These are phyloP conservation scores for Phialophora tarda DNA, from an alignment of 2,329 filamentous ascomycete species.

Conservation along the genomic window DNA sequence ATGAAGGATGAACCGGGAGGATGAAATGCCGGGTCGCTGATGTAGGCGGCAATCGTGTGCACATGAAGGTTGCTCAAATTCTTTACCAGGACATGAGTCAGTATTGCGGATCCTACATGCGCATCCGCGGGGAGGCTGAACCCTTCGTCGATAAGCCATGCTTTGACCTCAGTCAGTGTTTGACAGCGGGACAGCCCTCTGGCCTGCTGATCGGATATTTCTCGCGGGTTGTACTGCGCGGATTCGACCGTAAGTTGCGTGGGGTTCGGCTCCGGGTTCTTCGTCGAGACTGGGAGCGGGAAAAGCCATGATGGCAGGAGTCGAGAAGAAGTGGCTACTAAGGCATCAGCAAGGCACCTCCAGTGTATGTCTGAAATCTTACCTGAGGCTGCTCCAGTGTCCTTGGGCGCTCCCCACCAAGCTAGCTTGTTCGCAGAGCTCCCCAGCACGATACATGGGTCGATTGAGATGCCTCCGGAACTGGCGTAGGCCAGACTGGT, in stretches of 20 bases:
- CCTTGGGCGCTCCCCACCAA: conserved; percentile 36
- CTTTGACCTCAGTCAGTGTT: conserved; percentile 25
- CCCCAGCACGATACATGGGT: conserved; percentile 51
- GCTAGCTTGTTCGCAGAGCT: conserved; percentile 25
- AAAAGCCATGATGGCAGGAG: conserved; percentile 29
- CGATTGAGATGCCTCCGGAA: conserved; percentile 42
- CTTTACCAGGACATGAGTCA: conserved; percentile 25
- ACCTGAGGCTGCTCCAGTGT: conserved; percentile 4
- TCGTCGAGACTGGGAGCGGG: conserved; percentile 1
- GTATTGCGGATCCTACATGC: conserved; percentile 22
- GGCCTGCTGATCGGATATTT: not conserved
- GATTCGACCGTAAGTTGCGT: not conserved
- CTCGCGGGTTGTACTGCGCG: not conserved
- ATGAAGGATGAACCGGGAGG: conserved; percentile 33
- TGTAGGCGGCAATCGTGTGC: conserved; percentile 30
- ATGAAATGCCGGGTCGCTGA: conserved; percentile 37
- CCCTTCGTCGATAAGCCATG: conserved; percentile 9
- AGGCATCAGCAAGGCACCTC: not conserved
- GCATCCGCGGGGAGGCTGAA: conserved; percentile 20
- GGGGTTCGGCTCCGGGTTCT: not conserved
- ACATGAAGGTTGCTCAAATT: conserved; percentile 8
- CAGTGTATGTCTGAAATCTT: not conserved
- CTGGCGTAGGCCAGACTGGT: conserved; percentile 52
- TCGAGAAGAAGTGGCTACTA: conserved; percentile 7
- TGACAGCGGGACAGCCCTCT: conserved; percentile 19